Conservation (phyloP, 1,284 basidiomycete genomes). For the Puccinia hordei region DNA sequence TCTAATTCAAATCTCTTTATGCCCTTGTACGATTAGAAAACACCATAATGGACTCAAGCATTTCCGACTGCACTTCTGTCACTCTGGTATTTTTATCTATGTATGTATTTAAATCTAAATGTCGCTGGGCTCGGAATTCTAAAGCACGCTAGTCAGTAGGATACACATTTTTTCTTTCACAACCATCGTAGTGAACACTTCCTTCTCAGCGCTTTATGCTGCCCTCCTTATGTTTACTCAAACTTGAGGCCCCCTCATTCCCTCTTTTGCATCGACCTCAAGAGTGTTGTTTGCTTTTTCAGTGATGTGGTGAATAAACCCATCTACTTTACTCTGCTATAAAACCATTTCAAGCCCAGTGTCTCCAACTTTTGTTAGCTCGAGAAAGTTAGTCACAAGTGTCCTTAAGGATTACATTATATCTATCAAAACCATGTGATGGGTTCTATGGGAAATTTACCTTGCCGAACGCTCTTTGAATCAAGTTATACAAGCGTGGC, state of each 20-base stretch:
- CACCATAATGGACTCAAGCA: neutral
- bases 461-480: neutral
- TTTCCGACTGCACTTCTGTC: neutral
- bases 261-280: neutral
- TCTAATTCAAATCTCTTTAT: neutral
- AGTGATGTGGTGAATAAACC: neutral
- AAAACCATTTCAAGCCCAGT: neutral
- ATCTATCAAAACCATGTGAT: too few species aligned
- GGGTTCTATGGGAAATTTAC: too few species aligned
- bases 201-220: neutral
- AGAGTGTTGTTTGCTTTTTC: neutral
- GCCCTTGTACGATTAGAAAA: slow-evolving; percentile 6
- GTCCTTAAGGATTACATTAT: too few species aligned
- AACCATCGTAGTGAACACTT: neutral
- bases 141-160: neutral
- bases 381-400: too few species aligned
- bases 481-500: neutral
- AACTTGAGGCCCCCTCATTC: neutral
- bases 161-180: slow-evolving; percentile 1
- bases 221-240: neutral
- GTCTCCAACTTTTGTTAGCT: too few species aligned
- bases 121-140: slow-evolving; percentile 19
- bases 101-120: neutral
- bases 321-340: neutral
- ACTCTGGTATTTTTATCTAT: neutral